phyloP scores from a whole-genome alignment of 306 rosid species.

The Canavalia gladiata region DNA sequence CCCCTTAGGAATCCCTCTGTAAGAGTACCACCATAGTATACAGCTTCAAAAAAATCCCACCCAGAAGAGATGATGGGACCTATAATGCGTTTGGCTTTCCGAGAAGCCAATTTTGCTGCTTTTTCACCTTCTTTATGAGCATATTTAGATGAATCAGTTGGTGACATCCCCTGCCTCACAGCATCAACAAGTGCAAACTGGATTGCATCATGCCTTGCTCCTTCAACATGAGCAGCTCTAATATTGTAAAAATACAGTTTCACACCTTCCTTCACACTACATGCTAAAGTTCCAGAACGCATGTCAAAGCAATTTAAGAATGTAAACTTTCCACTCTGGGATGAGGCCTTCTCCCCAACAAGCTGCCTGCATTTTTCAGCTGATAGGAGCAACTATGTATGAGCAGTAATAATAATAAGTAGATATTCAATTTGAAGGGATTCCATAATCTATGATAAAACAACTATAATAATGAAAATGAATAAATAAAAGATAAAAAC shows the following conservation, averaged over 20 bases:
- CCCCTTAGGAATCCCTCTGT: constrained; percentile 82
- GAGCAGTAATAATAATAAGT: constrained; percentile 26
- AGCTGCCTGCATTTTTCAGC: constrained; percentile 92
- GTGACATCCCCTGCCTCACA: constrained; percentile 59
- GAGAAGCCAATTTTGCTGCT: constrained; percentile 79
- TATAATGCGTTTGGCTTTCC: constrained; percentile 67
- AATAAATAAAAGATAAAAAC: constrained; percentile 26
- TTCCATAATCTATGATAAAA: background rate
- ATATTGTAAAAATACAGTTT: constrained; percentile 77
- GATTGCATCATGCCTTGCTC: constrained; percentile 59
- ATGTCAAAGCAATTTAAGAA: constrained; percentile 79
- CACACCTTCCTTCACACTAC: constrained; percentile 81
- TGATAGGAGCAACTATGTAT: constrained; percentile 42
- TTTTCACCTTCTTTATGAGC: constrained; percentile 77
- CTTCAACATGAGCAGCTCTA: constrained; percentile 77
- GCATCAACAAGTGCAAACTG: constrained; percentile 70
- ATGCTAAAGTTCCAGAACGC: constrained; percentile 74
- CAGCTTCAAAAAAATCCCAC: constrained; percentile 91
- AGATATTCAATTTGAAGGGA: background rate
- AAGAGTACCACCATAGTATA: constrained; percentile 80
- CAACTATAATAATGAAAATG: too few relatives aligned
- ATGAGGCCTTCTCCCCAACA: constrained; percentile 81
- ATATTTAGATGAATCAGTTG: constrained; percentile 60
- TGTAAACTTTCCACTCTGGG: constrained; percentile 83
- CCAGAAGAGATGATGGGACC: constrained; percentile 90